A percentile compares a stretch with the other conserved stretches of the same genome.
Evolutionary conservation across 2,329 filamentous ascomycete genomes (phyloP).

Genomic region (Fusarium sp.): DNA sequence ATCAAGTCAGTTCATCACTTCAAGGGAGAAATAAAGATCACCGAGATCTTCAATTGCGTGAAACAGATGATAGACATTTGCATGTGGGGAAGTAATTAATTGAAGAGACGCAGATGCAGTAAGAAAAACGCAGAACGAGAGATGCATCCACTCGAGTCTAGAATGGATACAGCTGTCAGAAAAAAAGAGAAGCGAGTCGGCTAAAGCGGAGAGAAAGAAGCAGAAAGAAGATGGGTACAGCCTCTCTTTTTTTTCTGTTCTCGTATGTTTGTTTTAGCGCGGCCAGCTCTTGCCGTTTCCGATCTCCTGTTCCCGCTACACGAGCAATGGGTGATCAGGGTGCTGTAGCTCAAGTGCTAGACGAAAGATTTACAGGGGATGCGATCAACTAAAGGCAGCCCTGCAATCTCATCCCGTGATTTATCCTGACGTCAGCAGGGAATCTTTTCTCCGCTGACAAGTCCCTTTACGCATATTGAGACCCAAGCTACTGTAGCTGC

Average conservation of each 20-base stretch:
- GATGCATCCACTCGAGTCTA: neutral
- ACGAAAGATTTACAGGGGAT: neutral
- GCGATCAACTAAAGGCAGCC: neutral
- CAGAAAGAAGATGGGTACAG: neutral
- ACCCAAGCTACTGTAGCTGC: neutral
- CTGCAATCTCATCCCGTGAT: neutral
- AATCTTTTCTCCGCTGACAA: conserved; percentile 9
- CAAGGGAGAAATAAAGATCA: conserved; percentile 13
- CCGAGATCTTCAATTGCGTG: conserved; percentile 15
- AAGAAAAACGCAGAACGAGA: neutral
- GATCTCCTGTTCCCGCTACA: neutral
- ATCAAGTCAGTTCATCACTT: neutral
- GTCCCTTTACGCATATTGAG: conserved; percentile 22
- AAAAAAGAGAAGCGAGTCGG: neutral
- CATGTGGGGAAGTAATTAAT: neutral
- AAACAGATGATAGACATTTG: conserved; percentile 12
- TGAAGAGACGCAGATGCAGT: neutral
- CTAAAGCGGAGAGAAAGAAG: conserved; percentile 1
- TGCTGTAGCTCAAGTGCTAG: neutral
- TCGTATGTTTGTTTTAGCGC: conserved; percentile 11
- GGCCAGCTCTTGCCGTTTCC: neutral
- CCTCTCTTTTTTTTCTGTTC: neutral
- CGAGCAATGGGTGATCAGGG: neutral
- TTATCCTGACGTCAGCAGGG: conserved; percentile 28
- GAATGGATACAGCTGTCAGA: conserved; percentile 4